phyloP scores from a whole-genome alignment of 345 rosid genomes.

The Lepidium sativum region DNA sequence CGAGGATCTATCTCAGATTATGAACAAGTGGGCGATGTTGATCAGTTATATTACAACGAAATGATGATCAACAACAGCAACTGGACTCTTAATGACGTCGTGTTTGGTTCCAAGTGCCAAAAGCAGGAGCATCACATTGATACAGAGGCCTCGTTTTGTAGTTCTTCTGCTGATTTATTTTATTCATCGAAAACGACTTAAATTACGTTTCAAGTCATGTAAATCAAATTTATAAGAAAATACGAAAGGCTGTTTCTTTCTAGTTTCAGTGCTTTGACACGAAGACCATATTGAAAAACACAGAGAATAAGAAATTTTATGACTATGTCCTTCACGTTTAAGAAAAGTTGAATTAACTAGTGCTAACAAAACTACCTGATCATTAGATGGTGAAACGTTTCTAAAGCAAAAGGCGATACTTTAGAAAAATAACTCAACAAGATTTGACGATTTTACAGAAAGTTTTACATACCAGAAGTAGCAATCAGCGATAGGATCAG shows the following conservation, averaged over 20 bases:
- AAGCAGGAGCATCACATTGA: constrained; percentile 32
- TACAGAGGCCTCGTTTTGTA: constrained; percentile 18
- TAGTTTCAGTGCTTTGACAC: neutral
- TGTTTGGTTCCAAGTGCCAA: constrained; percentile 37
- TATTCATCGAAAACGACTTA: constrained; percentile 32
- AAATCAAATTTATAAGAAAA: neutral
- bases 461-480: constrained; percentile 1
- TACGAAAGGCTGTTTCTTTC: neutral
- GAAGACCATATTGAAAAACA: neutral
- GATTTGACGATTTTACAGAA: neutral
- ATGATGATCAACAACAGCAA: constrained; percentile 11
- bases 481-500: constrained; percentile 4
- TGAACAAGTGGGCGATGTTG: neutral
- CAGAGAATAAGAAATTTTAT: neutral
- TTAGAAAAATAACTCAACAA: too few relatives aligned
- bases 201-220: constrained; percentile 28
- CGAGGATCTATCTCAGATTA: neutral
- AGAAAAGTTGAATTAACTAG: neutral
- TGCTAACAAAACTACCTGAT: neutral
- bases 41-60: constrained; percentile 11
- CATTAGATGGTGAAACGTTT: neutral
- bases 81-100: constrained; percentile 31
- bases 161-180: constrained; percentile 21
- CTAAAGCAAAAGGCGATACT: too few relatives aligned
- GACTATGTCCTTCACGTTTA: neutral